These are phyloP conservation scores for Calamus simplicifolius DNA, from an alignment of 176 grass and related monocot species.

Conservation along the genomic window DNA sequence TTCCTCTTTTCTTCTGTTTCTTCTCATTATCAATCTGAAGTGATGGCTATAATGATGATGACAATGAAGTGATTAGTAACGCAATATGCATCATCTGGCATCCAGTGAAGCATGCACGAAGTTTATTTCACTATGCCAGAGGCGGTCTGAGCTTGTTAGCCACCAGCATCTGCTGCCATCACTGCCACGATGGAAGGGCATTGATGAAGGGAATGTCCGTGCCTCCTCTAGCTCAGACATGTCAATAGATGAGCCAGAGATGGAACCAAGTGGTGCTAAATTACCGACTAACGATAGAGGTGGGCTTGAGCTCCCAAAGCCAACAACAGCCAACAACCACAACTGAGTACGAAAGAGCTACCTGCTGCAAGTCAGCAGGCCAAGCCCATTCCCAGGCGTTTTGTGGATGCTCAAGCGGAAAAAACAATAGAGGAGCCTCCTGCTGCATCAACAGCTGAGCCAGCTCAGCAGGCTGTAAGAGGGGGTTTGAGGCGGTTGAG, in stretches of 20 bases:
- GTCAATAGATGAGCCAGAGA: slow-evolving; percentile 77
- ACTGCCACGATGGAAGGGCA: slow-evolving; percentile 46
- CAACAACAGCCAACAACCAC: background rate
- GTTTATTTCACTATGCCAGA: slow-evolving; percentile 79
- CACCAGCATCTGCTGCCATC: slow-evolving; percentile 24
- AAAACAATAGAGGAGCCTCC: slow-evolving; percentile 37
- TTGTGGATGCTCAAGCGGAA: slow-evolving; percentile 7
- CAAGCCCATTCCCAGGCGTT: slow-evolving; percentile 1
- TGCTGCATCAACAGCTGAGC: slow-evolving; percentile 1
- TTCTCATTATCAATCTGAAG: no score
- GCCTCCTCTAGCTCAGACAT: slow-evolving; percentile 89
- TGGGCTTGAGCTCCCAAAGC: background rate
- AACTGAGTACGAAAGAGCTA: background rate
- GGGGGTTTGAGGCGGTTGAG: slow-evolving; percentile 56
- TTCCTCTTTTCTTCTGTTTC: no score
- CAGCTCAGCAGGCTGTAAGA: slow-evolving; percentile 15
- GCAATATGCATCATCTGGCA: slow-evolving; percentile 7
- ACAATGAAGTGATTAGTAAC: no score
- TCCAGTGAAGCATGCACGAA: slow-evolving; percentile 88
- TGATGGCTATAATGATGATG: no score
- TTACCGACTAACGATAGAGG: slow-evolving; percentile 7
- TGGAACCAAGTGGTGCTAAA: slow-evolving; percentile 20
- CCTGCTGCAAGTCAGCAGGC: slow-evolving; percentile 13
- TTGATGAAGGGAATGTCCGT: slow-evolving; percentile 50
- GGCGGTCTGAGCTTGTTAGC: slow-evolving; percentile 48